Base-by-base conservation (phyloP, 129 eudicot genomes). In the Scalesia atractyloides region DNA sequence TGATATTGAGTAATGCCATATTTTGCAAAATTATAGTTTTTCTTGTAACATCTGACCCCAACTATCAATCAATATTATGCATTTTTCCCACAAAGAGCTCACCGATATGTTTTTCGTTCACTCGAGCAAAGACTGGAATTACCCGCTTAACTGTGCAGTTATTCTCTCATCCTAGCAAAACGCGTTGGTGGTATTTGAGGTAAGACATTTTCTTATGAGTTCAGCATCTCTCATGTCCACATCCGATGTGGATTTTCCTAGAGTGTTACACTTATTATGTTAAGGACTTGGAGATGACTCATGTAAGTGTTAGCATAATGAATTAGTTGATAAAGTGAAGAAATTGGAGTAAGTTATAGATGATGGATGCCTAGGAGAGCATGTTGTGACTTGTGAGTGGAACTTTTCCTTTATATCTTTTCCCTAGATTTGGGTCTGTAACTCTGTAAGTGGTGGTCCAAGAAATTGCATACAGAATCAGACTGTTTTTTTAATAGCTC, bases 361-460 rank as follows among this genome's bases (percentile, higher is more conserved):
- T 46, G 46, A 4, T 52, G 50, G 44, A 3, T 53, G 51, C 11
- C 53, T 44, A 67, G 9, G 46, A 14, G 36, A 36, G 52, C 74
- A 70, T 72, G 68, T 60, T 37, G 16, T 26, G 37, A 26, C 36
- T 75, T 22, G 58, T 65, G 33, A 52, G 73, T 75, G 57, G 63
- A 66, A 36, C 71, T 52, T 75, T 65, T 33, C 54, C 30, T 65
- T 74, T 64, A 41, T 14, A 5, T 15, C 46, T 59, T 14, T 22
- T 46, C 46, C 43, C 63, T 51, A 17, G 74, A 69, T 59, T 64
- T 53, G 50, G 3, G 49, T 52, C 47, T 47, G n/a, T 9, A 44
- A 60, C 36, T 52, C 47, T 47, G n/a, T 14, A 44, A 60, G 47
- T 74, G 79, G 72, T 74, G 79, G 79, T 74, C 79, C 79, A 20